Evolutionary conservation across 768 basidiomycete species (phyloP), one percentile per base, ranked within the genome.

Genomic region (Tricholoma saponaceum): DNA sequence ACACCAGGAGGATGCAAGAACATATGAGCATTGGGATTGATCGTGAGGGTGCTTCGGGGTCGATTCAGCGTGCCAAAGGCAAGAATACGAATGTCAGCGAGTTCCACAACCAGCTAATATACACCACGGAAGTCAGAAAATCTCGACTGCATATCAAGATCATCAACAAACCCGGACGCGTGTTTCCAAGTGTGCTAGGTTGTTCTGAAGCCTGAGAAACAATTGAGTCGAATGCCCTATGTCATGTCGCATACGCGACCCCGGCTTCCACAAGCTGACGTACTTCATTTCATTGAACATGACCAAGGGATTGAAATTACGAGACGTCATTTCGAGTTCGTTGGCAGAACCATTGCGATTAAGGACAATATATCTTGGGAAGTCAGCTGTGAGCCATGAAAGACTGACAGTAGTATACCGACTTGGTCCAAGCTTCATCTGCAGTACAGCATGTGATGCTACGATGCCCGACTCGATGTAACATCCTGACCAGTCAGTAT

Each of bases 361-460:
- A 57, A 93, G 67, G 22, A 87, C 80, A 58, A 92, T 77, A 62
- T 90, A 92, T 67, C 89, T 89, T 59, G 61, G 51, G 28, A 49
- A 58, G 56, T 63, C 56, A 62, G 60, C 26, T 28, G 8, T 20
- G 18, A 43, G 47, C 30, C 44, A 25, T 26, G 35, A 16, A 49
- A 58, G 18, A 60, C 65, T 58, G 44, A 64, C 55, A 32, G 25
- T 52, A 35, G 20, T 4, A 68, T 6, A 50, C 75, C 63, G 67
- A 90, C 87, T 84, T 90, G 51, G 90, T 92, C 90, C 91, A 93
- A 20, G 89, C 75, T 71, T 93, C 92, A 63, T 90, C 87, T 6
- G 82, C 69, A 20, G 90, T 90, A 66, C 90, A 92, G n/a, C 79
- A 77, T 3, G 83, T 83, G 37, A 73, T 76, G 64, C 78, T 80